A percentile compares a stretch with the other conserved stretches of the same genome.
Evolutionary conservation across 208 protist species (phyloP).

Genomic region (Acanthamoeba castellanii): DNA sequence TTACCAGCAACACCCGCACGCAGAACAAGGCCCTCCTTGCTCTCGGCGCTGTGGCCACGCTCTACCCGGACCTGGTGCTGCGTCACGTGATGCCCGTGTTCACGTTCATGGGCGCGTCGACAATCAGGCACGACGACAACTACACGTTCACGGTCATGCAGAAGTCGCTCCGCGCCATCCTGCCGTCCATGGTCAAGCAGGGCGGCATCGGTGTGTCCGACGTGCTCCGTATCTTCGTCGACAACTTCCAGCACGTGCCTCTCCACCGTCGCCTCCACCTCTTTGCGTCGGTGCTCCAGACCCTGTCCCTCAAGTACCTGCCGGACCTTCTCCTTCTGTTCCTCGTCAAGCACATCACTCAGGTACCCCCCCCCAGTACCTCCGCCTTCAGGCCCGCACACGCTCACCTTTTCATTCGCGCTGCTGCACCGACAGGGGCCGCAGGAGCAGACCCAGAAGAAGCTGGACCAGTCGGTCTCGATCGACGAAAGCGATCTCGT

Average conservation of each 20-base stretch:
- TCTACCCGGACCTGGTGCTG: constrained; percentile 56
- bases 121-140: constrained; percentile 69
- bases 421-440: neutral
- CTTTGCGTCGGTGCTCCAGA: constrained; percentile 63
- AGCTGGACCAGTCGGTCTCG: neutral
- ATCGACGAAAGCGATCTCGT: neutral
- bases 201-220: constrained; percentile 38
- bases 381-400: too few species aligned
- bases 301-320: constrained; percentile 59
- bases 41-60: constrained; percentile 23
- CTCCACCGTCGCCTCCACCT: constrained; percentile 24
- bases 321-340: constrained; percentile 34
- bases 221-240: constrained; percentile 63
- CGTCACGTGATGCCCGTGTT: constrained; percentile 66
- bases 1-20: constrained; percentile 48
- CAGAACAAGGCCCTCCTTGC: constrained; percentile 61
- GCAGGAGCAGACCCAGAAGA: neutral
- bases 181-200: constrained; percentile 62
- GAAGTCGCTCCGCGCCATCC: constrained; percentile 60
- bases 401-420: too few species aligned
- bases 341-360: constrained; percentile 55
- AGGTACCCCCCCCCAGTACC: neutral
- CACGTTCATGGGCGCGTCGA: constrained; percentile 69
- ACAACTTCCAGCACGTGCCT: constrained; percentile 69
- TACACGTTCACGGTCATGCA: constrained; percentile 72